phyloP scores from a whole-genome alignment of 129 eudicot genomes.

The Chrysanthemum lavandulifolium region DNA sequence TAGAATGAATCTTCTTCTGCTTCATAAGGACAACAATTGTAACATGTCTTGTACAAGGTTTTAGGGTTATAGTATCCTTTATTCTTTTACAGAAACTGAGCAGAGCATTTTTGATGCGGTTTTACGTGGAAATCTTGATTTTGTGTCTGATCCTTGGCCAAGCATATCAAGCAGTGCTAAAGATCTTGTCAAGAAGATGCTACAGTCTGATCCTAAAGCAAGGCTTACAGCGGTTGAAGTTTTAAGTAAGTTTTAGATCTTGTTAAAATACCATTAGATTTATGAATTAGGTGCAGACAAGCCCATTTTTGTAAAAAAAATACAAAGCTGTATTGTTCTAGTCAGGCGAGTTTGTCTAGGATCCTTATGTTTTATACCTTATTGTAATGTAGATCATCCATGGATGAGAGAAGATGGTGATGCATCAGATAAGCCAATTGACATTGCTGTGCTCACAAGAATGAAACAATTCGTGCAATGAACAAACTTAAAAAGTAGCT shows the following conservation, averaged over 20 bases:
- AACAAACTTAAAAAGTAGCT: conserved; percentile 94
- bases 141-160: conserved; percentile 96
- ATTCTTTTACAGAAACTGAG: conserved; percentile 66
- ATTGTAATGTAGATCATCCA: conserved; percentile 68
- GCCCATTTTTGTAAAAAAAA: not conserved
- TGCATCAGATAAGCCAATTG: conserved; percentile 97
- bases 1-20: conserved; percentile 17
- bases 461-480: conserved; percentile 99
- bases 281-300: conserved; percentile 8
- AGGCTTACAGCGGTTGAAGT: conserved; percentile 83
- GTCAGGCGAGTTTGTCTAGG: not conserved
- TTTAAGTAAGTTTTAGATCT: conserved; percentile 53
- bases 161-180: conserved; percentile 90
- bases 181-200: conserved; percentile 95
- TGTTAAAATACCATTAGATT: conserved; percentile 7
- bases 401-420: conserved; percentile 99
- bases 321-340: not conserved
- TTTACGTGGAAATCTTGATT: conserved; percentile 85
- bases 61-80: conserved; percentile 11
- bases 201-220: conserved; percentile 69
- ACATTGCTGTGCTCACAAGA: conserved; percentile 87
- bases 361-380: conserved; percentile 17
- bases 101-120: conserved; percentile 86
- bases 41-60: conserved; percentile 7
- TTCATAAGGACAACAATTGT: conserved; percentile 13